These are phyloP conservation scores for Tephrocybe sp. DNA, from an alignment of 768 basidiomycete species.

Conservation along the genomic window DNA sequence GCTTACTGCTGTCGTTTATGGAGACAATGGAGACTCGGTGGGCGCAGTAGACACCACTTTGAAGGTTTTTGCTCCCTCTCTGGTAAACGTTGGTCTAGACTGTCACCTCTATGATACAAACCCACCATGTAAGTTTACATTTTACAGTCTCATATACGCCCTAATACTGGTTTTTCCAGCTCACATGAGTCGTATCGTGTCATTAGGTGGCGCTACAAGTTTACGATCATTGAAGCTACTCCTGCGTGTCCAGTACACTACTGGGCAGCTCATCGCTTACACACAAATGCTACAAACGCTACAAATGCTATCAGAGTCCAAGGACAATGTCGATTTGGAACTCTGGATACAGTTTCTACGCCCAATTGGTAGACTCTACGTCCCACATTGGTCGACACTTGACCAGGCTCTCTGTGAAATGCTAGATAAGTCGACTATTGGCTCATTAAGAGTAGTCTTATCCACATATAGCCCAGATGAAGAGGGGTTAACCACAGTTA, in stretches of 20 bases:
- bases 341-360: background rate
- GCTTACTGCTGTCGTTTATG: background rate
- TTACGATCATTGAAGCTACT: background rate
- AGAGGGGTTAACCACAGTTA: background rate
- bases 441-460: background rate
- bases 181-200: background rate
- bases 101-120: background rate
- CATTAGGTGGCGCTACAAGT: background rate
- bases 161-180: background rate
- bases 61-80: background rate
- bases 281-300: background rate
- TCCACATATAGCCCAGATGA: background rate
- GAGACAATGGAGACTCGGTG: background rate
- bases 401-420: background rate
- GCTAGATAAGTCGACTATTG: background rate
- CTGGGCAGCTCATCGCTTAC: background rate
- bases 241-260: background rate
- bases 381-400: background rate
- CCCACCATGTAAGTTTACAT: background rate
- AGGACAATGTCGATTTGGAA: background rate
- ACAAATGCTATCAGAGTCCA: background rate
- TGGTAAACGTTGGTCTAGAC: background rate
- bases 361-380: background rate
- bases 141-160: background rate
- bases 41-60: background rate